Base-by-base conservation (phyloP, 2,329 filamentous ascomycete genomes). In the Monilinia fructigena region DNA sequence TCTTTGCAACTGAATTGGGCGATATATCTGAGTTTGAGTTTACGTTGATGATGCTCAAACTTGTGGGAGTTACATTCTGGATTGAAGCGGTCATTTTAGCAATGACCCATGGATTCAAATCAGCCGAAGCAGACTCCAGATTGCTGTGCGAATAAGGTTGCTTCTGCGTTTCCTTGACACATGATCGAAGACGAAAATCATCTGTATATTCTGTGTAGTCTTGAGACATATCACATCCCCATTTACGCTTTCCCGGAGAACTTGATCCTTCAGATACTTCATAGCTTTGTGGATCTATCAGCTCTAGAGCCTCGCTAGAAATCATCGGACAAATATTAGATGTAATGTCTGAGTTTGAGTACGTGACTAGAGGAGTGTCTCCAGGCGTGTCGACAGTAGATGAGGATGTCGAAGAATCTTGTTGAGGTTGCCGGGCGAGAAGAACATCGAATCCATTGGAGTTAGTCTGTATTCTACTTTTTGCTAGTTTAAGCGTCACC, bases 151-250 rank as follows among this genome's bases (percentile, higher is more conserved):
- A 45, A n/a, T 20, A 18, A 61, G 18, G 3, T 53, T 45, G 35
- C 14, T 35, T 48, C 35, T 45, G 45, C 14, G 14, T 26, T 35
- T 45, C n/a, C 20, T 47, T 53, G 11, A 20, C 35, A 23, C 12
- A 50, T 6, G 5, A 8, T 53, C 6, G 31, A n/a, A 6, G 18
- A 38, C 28, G 20, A 26, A 53, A 55, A 56, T 54, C 64, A 59
- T 86, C 84, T 10, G 79, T 68, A 7, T 76, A 74, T 40, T 74
- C 71, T 28, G 82, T 83, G 23, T 85, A 73, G 1, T 69, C 69
- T 45, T 79, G 79, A 60, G 86, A 86, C 23, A 80, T 75, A n/a
- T 78, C 71, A 2, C 85, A 69, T 0, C 86, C 55, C 73, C 73
- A 74, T 53, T 69, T 72, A 14, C 62, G 52, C 66, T 65, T 67